Evolutionary conservation across 164 flowering plant species (phyloP).

Genomic region (Vitis riparia): DNA sequence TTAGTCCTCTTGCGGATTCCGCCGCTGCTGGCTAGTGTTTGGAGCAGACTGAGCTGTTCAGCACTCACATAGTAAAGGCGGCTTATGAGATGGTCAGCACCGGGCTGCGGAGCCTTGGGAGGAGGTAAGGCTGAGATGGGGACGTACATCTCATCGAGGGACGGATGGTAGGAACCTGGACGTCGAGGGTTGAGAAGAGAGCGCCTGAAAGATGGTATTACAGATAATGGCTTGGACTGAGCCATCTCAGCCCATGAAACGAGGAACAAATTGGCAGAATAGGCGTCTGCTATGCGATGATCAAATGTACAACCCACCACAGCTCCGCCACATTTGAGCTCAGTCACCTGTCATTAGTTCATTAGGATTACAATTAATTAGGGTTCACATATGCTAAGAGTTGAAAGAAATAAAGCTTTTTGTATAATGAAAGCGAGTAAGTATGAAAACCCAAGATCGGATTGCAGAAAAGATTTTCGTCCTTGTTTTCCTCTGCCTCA

Average conservation of each 20-base stretch:
- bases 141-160: constrained; percentile 24
- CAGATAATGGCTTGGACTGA: constrained; percentile 14
- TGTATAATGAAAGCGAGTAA: too few relatives aligned
- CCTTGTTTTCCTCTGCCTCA: too few relatives aligned
- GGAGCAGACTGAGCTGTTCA: constrained; percentile 17
- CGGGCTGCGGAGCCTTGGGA: neutral
- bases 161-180: constrained; percentile 13
- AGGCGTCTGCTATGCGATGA: constrained; percentile 42
- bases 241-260: constrained; percentile 30
- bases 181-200: constrained; percentile 25
- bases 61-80: constrained; percentile 31
- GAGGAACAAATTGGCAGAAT: constrained; percentile 38
- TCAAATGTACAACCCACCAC: constrained; percentile 34
- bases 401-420: too few relatives aligned
- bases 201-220: constrained; percentile 10
- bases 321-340: constrained; percentile 10
- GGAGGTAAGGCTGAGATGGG: constrained; percentile 22
- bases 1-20: constrained; percentile 16
- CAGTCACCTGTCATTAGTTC: too few relatives aligned
- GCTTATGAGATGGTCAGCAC: constrained; percentile 17
- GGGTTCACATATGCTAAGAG: too few relatives aligned
- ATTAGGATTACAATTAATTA: too few relatives aligned
- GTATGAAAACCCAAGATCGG: too few relatives aligned
- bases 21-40: constrained; percentile 6
- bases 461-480: too few relatives aligned